Conservation (phyloP, 208 protist genomes). For the Balamuthia mandrillaris region DNA sequence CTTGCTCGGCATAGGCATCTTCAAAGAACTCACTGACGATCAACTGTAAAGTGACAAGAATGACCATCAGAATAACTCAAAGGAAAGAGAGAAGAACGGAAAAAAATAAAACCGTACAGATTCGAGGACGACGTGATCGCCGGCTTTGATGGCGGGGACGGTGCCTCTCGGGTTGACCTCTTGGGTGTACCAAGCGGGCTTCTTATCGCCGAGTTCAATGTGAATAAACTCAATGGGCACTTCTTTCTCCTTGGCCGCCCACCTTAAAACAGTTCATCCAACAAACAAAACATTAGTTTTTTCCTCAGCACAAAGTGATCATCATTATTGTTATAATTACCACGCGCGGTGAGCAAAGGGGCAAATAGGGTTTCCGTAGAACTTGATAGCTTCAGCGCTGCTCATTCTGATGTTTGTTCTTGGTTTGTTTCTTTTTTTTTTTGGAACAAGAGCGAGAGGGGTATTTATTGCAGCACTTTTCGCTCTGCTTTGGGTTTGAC, state of each 20-base stretch:
- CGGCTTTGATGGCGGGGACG: neutral
- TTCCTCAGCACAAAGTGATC: too few relatives aligned
- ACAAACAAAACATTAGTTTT: too few relatives aligned
- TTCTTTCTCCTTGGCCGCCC: neutral
- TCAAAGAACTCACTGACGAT: conserved; percentile 11
- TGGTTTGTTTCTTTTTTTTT: too few relatives aligned
- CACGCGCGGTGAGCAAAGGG: conserved; percentile 13
- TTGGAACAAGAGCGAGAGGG: too few relatives aligned
- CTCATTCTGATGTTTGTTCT: too few relatives aligned
- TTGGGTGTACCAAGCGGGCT: neutral
- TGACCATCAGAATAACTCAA: too few relatives aligned
- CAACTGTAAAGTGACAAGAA: neutral
- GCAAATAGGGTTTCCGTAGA: conserved; percentile 31
- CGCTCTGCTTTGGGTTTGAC: too few relatives aligned
- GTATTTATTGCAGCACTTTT: too few relatives aligned
- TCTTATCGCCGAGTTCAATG: neutral
- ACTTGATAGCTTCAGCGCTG: too few relatives aligned
- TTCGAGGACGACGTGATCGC: conserved; percentile 6
- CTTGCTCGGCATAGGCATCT: neutral
- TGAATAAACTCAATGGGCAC: neutral
- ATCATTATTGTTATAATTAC: too few relatives aligned
- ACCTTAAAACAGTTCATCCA: too few relatives aligned
- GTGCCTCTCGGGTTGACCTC: conserved; percentile 27
- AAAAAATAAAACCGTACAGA: neutral
- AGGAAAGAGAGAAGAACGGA: too few relatives aligned